Evolutionary conservation across 2,329 filamentous ascomycete genomes (phyloP).

Genomic region (Pseudonectria buxi): DNA sequence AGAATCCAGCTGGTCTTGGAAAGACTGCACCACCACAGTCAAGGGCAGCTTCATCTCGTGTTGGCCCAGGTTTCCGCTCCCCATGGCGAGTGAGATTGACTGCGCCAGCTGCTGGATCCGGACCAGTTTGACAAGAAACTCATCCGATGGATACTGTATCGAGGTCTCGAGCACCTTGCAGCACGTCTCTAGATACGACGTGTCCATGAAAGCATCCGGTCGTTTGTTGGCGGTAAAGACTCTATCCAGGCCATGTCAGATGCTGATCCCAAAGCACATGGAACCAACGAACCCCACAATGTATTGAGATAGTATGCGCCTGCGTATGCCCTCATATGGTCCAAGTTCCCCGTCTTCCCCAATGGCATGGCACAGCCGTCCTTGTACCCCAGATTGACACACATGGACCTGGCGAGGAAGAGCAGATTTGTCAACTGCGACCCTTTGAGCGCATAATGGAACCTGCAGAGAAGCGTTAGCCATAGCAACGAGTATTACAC

Average conservation of each 20-base stretch:
- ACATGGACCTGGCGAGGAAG: slow-evolving; percentile 41
- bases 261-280: neutral
- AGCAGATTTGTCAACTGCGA: slow-evolving; percentile 44
- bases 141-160: slow-evolving; percentile 37
- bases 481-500: too few species aligned
- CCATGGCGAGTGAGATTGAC: slow-evolving; percentile 36
- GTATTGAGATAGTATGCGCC: slow-evolving; percentile 46
- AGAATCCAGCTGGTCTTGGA: slow-evolving; percentile 37
- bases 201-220: slow-evolving; percentile 42
- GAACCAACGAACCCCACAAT: slow-evolving; percentile 27
- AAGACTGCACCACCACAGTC: slow-evolving; percentile 34
- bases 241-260: slow-evolving; percentile 14
- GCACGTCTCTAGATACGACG: slow-evolving; percentile 36
- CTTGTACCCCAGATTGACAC: slow-evolving; percentile 33
- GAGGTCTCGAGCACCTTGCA: slow-evolving; percentile 35
- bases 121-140: slow-evolving; percentile 38
- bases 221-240: slow-evolving; percentile 41
- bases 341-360: slow-evolving; percentile 25
- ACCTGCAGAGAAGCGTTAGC: slow-evolving; percentile 27
- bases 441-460: slow-evolving; percentile 41
- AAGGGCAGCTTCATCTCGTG: slow-evolving; percentile 33
- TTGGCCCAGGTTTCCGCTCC: slow-evolving; percentile 21
- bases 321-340: slow-evolving; percentile 40
- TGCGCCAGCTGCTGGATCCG: slow-evolving; percentile 43
- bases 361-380: slow-evolving; percentile 15